Evolutionary conservation across 2,329 filamentous ascomycete species (phyloP).

Genomic region (Clonostachys rosea): DNA sequence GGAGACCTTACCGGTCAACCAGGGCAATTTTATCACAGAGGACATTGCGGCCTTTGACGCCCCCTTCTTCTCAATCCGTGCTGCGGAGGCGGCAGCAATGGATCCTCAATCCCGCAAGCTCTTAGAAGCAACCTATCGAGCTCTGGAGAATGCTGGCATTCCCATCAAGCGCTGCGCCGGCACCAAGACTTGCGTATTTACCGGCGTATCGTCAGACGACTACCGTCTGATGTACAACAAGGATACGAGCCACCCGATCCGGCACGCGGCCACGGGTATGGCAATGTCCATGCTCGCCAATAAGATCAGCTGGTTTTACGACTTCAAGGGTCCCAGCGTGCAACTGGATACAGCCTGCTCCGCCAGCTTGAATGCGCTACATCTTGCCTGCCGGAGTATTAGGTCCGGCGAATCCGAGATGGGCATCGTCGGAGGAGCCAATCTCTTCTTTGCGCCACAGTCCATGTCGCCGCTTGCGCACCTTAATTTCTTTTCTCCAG

Average conservation of each 20-base stretch:
- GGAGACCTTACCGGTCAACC: background rate
- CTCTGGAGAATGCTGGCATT: slow-evolving; percentile 21
- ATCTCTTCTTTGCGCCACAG: slow-evolving; percentile 7
- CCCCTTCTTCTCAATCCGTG: slow-evolving; percentile 11
- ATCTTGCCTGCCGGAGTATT: slow-evolving; percentile 41
- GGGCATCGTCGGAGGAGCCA: background rate
- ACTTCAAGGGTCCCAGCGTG: slow-evolving; percentile 45
- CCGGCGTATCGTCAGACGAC: slow-evolving; percentile 3
- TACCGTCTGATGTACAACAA: slow-evolving; percentile 1
- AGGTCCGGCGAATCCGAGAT: slow-evolving; percentile 17
- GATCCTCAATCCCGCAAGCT: slow-evolving; percentile 18
- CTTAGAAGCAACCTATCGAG: slow-evolving; percentile 20
- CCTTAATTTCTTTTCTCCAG: slow-evolving; percentile 4
- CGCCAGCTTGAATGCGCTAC: slow-evolving; percentile 38
- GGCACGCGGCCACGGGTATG: slow-evolving; percentile 6
- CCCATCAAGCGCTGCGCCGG: slow-evolving; percentile 12
- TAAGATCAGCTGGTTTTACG: slow-evolving; percentile 46
- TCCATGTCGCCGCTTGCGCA: slow-evolving; percentile 1
- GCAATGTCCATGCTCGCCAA: slow-evolving; percentile 42
- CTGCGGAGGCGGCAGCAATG: slow-evolving; percentile 12
- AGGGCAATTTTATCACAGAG: slow-evolving; percentile 16
- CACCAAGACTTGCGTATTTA: background rate
- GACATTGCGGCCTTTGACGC: slow-evolving; percentile 11
- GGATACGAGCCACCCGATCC: slow-evolving; percentile 15
- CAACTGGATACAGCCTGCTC: slow-evolving; percentile 47